Conservation (phyloP, 78 protist genomes). For the Dictyostelium purpureum region DNA sequence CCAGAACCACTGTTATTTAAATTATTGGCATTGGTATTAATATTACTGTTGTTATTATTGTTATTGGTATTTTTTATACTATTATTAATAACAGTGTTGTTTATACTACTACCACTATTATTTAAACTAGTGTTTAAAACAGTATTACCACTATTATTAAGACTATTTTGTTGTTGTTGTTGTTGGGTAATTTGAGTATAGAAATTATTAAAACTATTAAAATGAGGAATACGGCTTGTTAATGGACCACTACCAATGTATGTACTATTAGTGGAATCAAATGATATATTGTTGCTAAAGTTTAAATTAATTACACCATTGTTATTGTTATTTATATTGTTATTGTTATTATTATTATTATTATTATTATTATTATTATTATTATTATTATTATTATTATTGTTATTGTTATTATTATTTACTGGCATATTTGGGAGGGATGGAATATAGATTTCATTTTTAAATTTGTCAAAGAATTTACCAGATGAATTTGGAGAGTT, state of each 20-base stretch:
- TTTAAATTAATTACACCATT: background rate
- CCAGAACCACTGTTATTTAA: background rate
- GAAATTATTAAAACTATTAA: background rate
- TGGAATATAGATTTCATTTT: slow-evolving; percentile 12
- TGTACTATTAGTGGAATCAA: no score
- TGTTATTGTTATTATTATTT: background rate
- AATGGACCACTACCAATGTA: slow-evolving; percentile 6
- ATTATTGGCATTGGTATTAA: background rate
- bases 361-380: background rate
- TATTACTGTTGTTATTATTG: background rate
- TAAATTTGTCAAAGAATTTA: slow-evolving; percentile 13
- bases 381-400: background rate
- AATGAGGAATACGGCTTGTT: background rate
- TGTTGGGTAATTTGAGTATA: background rate
- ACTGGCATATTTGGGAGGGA: background rate
- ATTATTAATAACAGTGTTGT: background rate
- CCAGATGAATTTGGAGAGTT: background rate
- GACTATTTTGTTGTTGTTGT: background rate
- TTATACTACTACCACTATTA: background rate
- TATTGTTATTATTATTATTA: background rate
- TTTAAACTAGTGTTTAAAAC: background rate
- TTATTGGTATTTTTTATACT: background rate
- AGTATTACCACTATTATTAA: background rate
- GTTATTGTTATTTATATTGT: background rate
- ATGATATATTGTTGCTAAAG: no score